Evolutionary conservation across 2,329 filamentous ascomycete genomes (phyloP).

Genomic region (Cadophora malorum): DNA sequence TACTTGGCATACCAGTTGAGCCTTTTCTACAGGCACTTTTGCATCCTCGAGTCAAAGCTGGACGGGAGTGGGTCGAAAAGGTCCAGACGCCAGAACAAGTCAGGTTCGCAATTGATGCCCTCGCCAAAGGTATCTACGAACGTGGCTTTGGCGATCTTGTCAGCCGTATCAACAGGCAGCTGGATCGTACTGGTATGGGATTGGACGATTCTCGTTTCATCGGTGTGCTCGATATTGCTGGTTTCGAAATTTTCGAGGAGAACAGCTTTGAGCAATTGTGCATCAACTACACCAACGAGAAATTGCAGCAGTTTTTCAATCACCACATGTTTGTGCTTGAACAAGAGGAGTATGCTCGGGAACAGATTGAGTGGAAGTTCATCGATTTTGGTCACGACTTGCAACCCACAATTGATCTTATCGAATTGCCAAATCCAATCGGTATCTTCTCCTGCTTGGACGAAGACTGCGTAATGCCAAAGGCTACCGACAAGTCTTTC

Average conservation of each 20-base stretch:
- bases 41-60: constrained; percentile 93
- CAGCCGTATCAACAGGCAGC: constrained; percentile 85
- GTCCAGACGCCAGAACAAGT: constrained; percentile 98
- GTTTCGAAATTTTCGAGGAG: constrained; percentile 97
- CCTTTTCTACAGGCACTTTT: constrained; percentile 87
- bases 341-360: constrained; percentile 95
- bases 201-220: constrained; percentile 94
- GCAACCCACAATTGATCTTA: constrained; percentile 96
- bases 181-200: constrained; percentile 84
- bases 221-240: constrained; percentile 96
- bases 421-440: constrained; percentile 94
- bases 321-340: constrained; percentile 99
- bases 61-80: constrained; percentile 97
- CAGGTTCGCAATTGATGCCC: constrained; percentile 83
- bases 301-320: constrained; percentile 99
- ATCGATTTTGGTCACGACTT: constrained; percentile 98
- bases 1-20: constrained; percentile 84
- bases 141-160: constrained; percentile 94
- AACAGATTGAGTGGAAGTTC: constrained; percentile 99
- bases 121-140: constrained; percentile 97
- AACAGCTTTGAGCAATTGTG: constrained; percentile 99
- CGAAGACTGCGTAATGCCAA: constrained; percentile 98
- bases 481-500: constrained; percentile 95
- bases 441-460: constrained; percentile 98
- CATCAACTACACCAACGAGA: constrained; percentile 99